A percentile compares a stretch with the other conserved stretches of the same genome.
Evolutionary conservation across 2,329 filamentous ascomycete species (phyloP).

Genomic region (Fusarium brachygibbosum): DNA sequence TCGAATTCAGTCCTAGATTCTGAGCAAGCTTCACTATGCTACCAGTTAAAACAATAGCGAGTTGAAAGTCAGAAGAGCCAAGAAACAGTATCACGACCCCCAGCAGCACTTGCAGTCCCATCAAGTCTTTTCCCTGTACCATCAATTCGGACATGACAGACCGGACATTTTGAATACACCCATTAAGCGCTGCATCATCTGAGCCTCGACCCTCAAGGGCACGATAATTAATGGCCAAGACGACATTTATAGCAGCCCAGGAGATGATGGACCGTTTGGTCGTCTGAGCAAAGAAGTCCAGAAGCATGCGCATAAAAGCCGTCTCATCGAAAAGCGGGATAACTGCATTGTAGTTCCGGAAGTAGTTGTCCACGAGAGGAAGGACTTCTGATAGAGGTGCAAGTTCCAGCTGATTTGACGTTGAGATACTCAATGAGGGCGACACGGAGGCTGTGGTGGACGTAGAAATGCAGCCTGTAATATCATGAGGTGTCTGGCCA

Average conservation of each 20-base stretch:
- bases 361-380: constrained; percentile 41
- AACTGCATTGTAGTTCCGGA: constrained; percentile 37
- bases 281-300: constrained; percentile 51
- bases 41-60: constrained; percentile 52
- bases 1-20: constrained; percentile 51
- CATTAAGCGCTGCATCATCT: constrained; percentile 37
- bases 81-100: constrained; percentile 54
- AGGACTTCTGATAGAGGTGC: constrained; percentile 38
- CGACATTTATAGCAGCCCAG: constrained; percentile 55
- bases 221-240: constrained; percentile 52
- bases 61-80: constrained; percentile 50
- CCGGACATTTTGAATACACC: constrained; percentile 52
- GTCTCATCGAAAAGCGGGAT: constrained; percentile 54
- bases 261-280: constrained; percentile 33
- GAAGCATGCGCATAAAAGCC: constrained; percentile 53
- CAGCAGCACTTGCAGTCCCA: constrained; percentile 54
- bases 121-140: constrained; percentile 47
- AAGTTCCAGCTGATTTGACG: constrained; percentile 24
- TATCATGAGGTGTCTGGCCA: neutral
- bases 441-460: neutral
- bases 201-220: constrained; percentile 38
- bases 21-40: constrained; percentile 54
- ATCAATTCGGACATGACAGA: constrained; percentile 53
- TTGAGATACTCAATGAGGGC: neutral
- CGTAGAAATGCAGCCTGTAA: neutral